Conservation (phyloP, 179 eudicot species). For the Amaranthus tricolor region DNA sequence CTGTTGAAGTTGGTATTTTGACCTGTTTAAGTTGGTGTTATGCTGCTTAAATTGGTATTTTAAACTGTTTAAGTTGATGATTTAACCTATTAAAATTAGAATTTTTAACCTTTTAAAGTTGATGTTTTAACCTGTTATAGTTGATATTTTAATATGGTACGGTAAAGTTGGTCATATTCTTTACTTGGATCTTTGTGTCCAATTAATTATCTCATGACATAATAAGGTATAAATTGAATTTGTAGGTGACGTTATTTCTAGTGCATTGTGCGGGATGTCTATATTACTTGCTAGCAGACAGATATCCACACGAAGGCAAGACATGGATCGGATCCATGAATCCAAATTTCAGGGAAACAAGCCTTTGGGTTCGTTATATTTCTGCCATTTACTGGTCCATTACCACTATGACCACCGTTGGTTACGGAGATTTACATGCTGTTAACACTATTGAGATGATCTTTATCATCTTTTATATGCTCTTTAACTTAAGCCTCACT, state of each 20-base stretch:
- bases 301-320: slow-evolving; percentile 62
- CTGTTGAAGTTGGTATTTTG: too few species aligned
- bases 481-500: slow-evolving; percentile 76
- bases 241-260: slow-evolving; percentile 67
- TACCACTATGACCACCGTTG: slow-evolving; percentile 86
- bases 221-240: not conserved
- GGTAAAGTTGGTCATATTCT: too few species aligned
- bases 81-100: too few species aligned
- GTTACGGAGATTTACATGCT: slow-evolving; percentile 85
- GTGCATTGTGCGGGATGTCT: slow-evolving; percentile 83
- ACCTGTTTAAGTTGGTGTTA: too few species aligned
- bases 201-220: too few species aligned
- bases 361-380: slow-evolving; percentile 56
- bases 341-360: slow-evolving; percentile 62
- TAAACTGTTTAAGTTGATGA: too few species aligned
- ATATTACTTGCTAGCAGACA: slow-evolving; percentile 65
- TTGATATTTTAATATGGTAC: too few species aligned
- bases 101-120: too few species aligned
- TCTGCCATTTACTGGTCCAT: slow-evolving; percentile 79
- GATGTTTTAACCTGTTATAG: too few species aligned
- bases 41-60: too few species aligned
- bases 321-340: slow-evolving; percentile 69
- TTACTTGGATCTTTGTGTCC: too few species aligned
- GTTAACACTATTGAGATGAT: slow-evolving; percentile 71
- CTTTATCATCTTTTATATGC: slow-evolving; percentile 75